These are phyloP conservation scores for Cladosporium sp. DNA, from an alignment of 2,329 filamentous ascomycete species.

Conservation along the genomic window DNA sequence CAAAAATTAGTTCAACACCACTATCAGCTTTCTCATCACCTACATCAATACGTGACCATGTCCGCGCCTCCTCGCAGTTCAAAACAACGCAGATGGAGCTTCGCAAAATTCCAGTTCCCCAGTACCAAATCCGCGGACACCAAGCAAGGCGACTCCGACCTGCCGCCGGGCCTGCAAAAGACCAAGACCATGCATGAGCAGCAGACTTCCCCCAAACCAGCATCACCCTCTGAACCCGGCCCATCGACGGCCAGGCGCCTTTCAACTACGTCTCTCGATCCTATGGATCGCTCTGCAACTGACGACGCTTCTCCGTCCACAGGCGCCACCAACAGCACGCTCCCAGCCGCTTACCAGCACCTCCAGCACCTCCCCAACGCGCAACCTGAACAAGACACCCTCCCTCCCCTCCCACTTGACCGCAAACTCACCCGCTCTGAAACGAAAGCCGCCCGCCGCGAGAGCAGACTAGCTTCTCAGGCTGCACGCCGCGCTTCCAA, in stretches of 20 bases:
- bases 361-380: background rate
- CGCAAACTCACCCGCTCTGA: background rate
- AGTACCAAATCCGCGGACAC: background rate
- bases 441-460: background rate
- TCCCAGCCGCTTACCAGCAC: background rate
- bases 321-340: background rate
- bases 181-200: background rate
- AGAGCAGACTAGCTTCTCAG: background rate
- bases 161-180: background rate
- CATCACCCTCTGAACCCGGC: background rate
- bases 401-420: background rate
- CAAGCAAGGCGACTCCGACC: background rate
- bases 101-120: background rate
- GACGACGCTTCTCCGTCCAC: background rate
- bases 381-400: background rate
- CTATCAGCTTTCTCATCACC: too few relatives aligned
- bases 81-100: background rate
- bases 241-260: background rate
- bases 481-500: background rate
- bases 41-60: too few relatives aligned
- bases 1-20: too few relatives aligned
- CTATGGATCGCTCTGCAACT: background rate
- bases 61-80: too few relatives aligned
- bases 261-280: background rate
- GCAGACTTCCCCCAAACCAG: too few relatives aligned